phyloP scores from a whole-genome alignment of 139 green algal species.

The Ettlia oleoabundans region DNA sequence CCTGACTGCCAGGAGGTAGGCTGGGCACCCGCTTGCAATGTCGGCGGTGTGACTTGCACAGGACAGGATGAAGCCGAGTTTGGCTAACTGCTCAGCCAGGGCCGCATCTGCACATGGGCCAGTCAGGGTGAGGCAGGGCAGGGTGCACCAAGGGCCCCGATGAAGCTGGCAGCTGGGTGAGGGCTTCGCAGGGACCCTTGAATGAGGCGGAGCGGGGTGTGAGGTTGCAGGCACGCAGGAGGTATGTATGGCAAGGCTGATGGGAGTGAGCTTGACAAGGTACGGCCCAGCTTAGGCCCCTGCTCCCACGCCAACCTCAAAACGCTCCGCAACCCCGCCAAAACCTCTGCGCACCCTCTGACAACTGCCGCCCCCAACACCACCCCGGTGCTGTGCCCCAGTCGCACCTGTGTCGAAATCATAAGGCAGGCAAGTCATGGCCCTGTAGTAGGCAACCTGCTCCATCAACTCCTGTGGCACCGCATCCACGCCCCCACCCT shows the following conservation, averaged over 20 bases:
- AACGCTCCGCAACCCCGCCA: too few relatives aligned
- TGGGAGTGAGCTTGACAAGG: too few relatives aligned
- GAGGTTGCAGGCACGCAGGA: too few relatives aligned
- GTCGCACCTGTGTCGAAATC: slow-evolving; percentile 25
- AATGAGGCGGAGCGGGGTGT: too few relatives aligned
- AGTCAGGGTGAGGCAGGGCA: background rate
- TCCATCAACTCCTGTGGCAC: slow-evolving; percentile 3
- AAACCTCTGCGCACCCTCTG: too few relatives aligned
- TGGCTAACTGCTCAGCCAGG: slow-evolving; percentile 1
- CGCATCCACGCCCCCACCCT: background rate
- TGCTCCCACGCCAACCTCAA: too few relatives aligned
- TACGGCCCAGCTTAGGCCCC: too few relatives aligned
- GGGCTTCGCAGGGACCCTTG: too few relatives aligned
- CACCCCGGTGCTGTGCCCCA: too few relatives aligned
- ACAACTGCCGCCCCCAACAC: too few relatives aligned
- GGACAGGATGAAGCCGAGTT: slow-evolving; percentile 20
- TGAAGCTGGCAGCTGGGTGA: background rate
- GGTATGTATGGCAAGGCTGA: too few relatives aligned
- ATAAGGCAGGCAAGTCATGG: slow-evolving; percentile 25
- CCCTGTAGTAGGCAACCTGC: background rate
- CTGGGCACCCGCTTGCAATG: slow-evolving; percentile 31
- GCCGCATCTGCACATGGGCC: slow-evolving; percentile 1
- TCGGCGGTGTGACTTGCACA: slow-evolving; percentile 22
- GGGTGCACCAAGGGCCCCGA: background rate
- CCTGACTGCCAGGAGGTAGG: slow-evolving; percentile 37